phyloP scores from a whole-genome alignment of 2,329 filamentous ascomycete species.

The Phialophora macrospora region DNA sequence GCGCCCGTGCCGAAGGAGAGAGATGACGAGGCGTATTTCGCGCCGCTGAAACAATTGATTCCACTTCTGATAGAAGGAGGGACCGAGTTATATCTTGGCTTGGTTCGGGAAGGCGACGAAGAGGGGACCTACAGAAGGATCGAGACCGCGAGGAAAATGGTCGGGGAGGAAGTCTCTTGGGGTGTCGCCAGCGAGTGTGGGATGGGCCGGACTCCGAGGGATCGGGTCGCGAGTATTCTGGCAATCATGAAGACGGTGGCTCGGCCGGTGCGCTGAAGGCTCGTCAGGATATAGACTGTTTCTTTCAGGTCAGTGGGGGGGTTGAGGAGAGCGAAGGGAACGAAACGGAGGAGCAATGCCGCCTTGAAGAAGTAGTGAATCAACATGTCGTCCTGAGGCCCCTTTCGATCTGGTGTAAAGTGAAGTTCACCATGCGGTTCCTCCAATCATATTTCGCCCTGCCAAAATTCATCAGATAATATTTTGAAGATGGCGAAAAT shows the following conservation, averaged over 20 bases:
- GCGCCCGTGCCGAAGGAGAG: constrained; percentile 52
- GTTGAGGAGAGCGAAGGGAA: neutral
- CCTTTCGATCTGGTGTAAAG: neutral
- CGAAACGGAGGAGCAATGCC: neutral
- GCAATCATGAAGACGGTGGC: constrained; percentile 20
- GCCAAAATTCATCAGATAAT: neutral
- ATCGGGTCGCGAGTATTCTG: constrained; percentile 36
- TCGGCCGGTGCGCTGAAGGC: neutral
- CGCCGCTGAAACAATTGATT: constrained; percentile 43
- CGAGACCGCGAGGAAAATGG: constrained; percentile 40
- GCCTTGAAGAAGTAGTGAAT: neutral
- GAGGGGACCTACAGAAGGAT: constrained; percentile 49
- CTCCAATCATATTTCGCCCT: neutral
- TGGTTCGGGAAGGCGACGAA: constrained; percentile 49
- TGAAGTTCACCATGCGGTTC: neutral
- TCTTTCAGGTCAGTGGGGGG: neutral
- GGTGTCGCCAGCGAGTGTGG: constrained; percentile 48
- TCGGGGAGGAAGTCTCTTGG: constrained; percentile 39
- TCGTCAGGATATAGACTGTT: neutral
- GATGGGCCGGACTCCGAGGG: constrained; percentile 37
- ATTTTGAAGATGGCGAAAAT: neutral
- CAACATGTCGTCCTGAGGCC: neutral
- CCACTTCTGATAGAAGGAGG: constrained; percentile 38
- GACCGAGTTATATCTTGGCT: constrained; percentile 49
- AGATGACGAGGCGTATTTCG: constrained; percentile 47